Conservation (phyloP, 2,329 filamentous ascomycete genomes). For the Aureobasidium sp. region DNA sequence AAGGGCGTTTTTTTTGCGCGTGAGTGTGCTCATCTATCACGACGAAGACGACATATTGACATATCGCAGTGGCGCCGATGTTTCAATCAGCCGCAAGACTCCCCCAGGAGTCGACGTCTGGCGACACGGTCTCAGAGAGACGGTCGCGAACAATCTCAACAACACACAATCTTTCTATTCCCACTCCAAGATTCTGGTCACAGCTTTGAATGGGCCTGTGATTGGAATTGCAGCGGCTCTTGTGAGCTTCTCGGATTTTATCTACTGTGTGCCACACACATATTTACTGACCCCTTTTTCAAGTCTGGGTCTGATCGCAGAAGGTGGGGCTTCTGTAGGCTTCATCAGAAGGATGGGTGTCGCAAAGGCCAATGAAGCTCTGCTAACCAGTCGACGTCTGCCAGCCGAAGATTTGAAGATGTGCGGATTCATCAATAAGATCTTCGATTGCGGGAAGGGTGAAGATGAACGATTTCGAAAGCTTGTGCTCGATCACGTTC, state of each 20-base stretch:
- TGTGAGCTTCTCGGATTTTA: slow-evolving; percentile 87
- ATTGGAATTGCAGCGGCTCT: slow-evolving; percentile 90
- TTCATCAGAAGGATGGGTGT: slow-evolving; percentile 86
- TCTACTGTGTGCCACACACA: slow-evolving; percentile 84
- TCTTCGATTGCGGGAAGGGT: slow-evolving; percentile 68
- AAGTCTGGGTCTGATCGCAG: slow-evolving; percentile 88
- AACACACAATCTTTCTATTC: slow-evolving; percentile 91
- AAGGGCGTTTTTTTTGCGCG: slow-evolving; percentile 88
- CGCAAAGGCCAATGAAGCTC: slow-evolving; percentile 87
- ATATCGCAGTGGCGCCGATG: slow-evolving; percentile 78
- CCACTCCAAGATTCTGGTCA: slow-evolving; percentile 94
- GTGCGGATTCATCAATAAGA: slow-evolving; percentile 86
- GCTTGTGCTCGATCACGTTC: slow-evolving; percentile 80
- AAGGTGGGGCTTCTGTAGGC: slow-evolving; percentile 83
- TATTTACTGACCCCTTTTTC: slow-evolving; percentile 95
- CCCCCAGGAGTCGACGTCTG: slow-evolving; percentile 45
- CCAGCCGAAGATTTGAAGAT: slow-evolving; percentile 75
- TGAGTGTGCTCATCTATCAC: slow-evolving; percentile 48
- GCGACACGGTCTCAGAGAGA: slow-evolving; percentile 71
- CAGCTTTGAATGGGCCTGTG: slow-evolving; percentile 91
- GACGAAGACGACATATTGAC: background rate
- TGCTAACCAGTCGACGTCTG: slow-evolving; percentile 90
- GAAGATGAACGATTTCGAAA: slow-evolving; percentile 76
- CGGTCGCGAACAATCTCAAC: slow-evolving; percentile 90
- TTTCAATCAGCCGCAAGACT: slow-evolving; percentile 61